Conservation (phyloP, 257 asterid genomes). For the Capsicum rhomboideum region DNA sequence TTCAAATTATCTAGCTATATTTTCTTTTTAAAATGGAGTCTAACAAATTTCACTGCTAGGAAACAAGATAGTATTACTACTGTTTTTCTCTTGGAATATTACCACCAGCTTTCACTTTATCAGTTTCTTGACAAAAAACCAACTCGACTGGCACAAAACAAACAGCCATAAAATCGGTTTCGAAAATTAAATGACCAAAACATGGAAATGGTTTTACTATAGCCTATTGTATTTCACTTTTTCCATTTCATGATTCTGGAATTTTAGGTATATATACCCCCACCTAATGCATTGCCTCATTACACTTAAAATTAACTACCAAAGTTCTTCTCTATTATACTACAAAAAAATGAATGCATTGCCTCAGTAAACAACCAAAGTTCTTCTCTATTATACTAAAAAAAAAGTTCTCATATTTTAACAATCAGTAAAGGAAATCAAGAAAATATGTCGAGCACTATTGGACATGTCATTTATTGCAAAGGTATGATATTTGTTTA, state of each 20-base stretch:
- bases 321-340: too few species aligned
- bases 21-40: too few species aligned
- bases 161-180: background rate
- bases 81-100: background rate
- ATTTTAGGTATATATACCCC: too few species aligned
- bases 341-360: background rate
- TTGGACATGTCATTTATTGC: slow-evolving; percentile 55
- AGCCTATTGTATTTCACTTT: too few species aligned
- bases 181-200: background rate
- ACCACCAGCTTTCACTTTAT: background rate
- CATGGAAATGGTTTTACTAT: too few species aligned
- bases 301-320: too few species aligned
- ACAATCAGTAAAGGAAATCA: too few species aligned
- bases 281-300: too few species aligned
- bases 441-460: slow-evolving; percentile 47
- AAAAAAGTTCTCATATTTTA: background rate
- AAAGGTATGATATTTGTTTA: slow-evolving; percentile 29
- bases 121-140: background rate
- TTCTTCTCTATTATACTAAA: background rate
- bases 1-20: too few species aligned
- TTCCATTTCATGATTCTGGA: too few species aligned
- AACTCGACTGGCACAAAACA: background rate
- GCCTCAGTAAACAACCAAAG: background rate
- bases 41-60: too few species aligned
- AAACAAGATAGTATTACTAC: too few species aligned